Evolutionary conservation across 1,139 yeast genomes (phyloP).

Genomic region (Diutina catenulata): DNA sequence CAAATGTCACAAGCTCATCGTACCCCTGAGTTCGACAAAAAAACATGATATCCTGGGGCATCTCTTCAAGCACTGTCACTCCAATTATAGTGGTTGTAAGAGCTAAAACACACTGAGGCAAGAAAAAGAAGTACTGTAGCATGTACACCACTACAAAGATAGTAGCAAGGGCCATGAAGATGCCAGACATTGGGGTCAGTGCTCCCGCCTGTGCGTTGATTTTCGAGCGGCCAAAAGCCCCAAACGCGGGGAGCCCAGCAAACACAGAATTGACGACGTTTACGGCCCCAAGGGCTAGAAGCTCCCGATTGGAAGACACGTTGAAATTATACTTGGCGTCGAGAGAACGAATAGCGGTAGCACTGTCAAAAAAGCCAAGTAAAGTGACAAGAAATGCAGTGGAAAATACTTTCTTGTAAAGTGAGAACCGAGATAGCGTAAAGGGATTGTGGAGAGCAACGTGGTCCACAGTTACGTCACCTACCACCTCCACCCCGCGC

Average conservation of each 20-base stretch:
- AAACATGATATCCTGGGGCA: conserved; percentile 19
- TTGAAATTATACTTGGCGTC: conserved; percentile 21
- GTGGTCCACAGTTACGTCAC: conserved; percentile 11
- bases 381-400: conserved; percentile 22
- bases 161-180: conserved; percentile 18
- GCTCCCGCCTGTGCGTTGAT: conserved; percentile 24
- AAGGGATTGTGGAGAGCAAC: conserved; percentile 14
- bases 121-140: conserved; percentile 16
- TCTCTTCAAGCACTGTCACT: conserved; percentile 23
- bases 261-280: conserved; percentile 18
- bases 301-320: conserved; percentile 22
- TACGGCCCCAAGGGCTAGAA: conserved; percentile 21
- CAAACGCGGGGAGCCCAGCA: conserved; percentile 25
- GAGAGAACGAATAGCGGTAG: conserved; percentile 22
- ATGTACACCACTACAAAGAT: conserved; percentile 15
- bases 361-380: conserved; percentile 23
- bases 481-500: conserved; percentile 21
- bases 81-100: conserved; percentile 25
- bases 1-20: conserved; percentile 19
- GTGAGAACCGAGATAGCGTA: conserved; percentile 10
- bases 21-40: conserved; percentile 21
- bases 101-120: conserved; percentile 25
- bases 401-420: conserved; percentile 16
- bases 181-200: conserved; percentile 20
- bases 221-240: conserved; percentile 26